phyloP scores from a whole-genome alignment of 495 filamentous ascomycete species.

The Annulohypoxylon bovei region DNA sequence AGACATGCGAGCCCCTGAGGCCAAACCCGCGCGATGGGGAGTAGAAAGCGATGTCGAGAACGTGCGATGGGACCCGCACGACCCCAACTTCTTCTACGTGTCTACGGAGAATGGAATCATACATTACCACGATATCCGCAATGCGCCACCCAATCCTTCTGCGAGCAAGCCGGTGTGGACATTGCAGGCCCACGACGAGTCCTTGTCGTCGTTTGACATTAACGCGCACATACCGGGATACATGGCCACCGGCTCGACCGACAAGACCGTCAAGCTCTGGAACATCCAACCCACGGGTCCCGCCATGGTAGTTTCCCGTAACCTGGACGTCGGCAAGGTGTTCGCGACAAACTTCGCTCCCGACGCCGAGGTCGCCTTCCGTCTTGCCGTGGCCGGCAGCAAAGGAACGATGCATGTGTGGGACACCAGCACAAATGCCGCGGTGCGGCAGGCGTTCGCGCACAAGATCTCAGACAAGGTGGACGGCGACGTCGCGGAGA shows the following conservation, averaged over 20 bases:
- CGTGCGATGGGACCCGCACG: constrained; percentile 91
- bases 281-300: constrained; percentile 82
- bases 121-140: constrained; percentile 85
- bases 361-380: constrained; percentile 87
- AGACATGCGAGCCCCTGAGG: constrained; percentile 91
- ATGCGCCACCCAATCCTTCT: constrained; percentile 70
- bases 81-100: constrained; percentile 91
- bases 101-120: constrained; percentile 91
- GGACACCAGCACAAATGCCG: constrained; percentile 94
- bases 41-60: constrained; percentile 95
- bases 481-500: constrained; percentile 77
- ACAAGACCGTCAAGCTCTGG: constrained; percentile 97
- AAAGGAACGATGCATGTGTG: constrained; percentile 94
- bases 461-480: constrained; percentile 65
- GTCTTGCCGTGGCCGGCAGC: constrained; percentile 92
- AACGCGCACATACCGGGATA: constrained; percentile 90
- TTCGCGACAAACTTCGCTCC: constrained; percentile 92
- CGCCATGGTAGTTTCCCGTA: constrained; percentile 87
- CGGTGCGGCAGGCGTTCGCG: constrained; percentile 88
- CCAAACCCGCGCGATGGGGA: constrained; percentile 80
- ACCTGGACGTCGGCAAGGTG: constrained; percentile 92
- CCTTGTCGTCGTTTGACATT: constrained; percentile 94
- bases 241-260: constrained; percentile 89
- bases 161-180: constrained; percentile 88
- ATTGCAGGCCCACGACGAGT: constrained; percentile 92